Evolutionary conservation across 257 asterid genomes (phyloP), one percentile per base, ranked within the genome.

Genomic region (Rehmannia glutinosa): DNA sequence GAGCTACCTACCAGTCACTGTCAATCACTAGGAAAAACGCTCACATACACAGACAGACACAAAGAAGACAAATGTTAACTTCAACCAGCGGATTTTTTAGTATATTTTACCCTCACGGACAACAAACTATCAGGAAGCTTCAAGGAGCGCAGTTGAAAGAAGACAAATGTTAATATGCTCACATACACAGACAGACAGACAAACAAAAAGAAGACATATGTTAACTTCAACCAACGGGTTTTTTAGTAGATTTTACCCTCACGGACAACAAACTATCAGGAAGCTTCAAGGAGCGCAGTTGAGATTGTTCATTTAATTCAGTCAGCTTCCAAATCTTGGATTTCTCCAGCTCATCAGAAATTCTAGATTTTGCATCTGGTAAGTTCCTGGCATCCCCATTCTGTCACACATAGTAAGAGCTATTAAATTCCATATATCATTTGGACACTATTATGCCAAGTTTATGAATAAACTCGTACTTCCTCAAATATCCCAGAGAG

Each of bases 71-170:
- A 20, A 51, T 19, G 11, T 47, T 15, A 51, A 67, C 69, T 73
- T 58, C 6, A 32, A 42, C 11, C 28, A 28, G 30, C 50, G 11
- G 23, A 16, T 9, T 35, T 15, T 23, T 64, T 17, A 21, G 45
- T 33, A 41, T 66, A 55, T 15, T 7, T 71, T 83, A 83, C 93
- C 87, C 83, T 80, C 72, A 76, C 76, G 33, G 84, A 35, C 59
- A 75, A 69, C 47, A 80, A 58, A 75, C 65, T 61, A 53, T 86
- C 90, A 65, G 90, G 92, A 51, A 89, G 90, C 81, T 71, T 78
- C 78, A 73, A 57, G 21, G 86, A 76, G 42, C 79, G 88, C 42
- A 80, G 80, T 64, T 82, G 87, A 63, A 28, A 15, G 2, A n/a
- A n/a, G n/a, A n/a, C n/a, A n/a, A n/a, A n/a, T n/a, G n/a, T n/a